Conservation (phyloP, 2,329 filamentous ascomycete genomes). For the Ramularia endophylla region DNA sequence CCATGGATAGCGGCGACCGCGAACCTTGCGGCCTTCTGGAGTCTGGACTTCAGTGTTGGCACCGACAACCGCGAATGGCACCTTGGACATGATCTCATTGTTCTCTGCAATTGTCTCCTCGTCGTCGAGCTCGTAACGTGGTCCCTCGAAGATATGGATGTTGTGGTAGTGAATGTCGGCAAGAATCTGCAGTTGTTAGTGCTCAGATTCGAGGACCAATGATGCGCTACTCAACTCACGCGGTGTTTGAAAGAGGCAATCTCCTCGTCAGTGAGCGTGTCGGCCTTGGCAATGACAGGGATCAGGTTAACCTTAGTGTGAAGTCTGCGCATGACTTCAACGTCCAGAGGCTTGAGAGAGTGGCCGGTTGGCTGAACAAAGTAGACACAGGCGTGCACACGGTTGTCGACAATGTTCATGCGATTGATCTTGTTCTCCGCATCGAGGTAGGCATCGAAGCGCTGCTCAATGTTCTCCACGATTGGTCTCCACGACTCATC, state of each 20-base stretch:
- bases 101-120: constrained; percentile 99
- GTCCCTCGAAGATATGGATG: constrained; percentile 98
- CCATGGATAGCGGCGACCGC: constrained; percentile 95
- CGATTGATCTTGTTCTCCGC: constrained; percentile 99
- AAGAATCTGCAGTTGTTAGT: constrained; percentile 63
- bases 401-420: constrained; percentile 99
- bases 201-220: constrained; percentile 1
- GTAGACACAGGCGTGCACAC: constrained; percentile 97
- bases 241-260: constrained; percentile 90
- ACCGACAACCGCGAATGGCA: constrained; percentile 96
- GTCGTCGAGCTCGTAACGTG: constrained; percentile 96
- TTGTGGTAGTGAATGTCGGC: constrained; percentile 94
- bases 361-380: constrained; percentile 99
- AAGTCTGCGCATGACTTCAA: constrained; percentile 98
- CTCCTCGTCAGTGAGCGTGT: constrained; percentile 96
- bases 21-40: constrained; percentile 88
- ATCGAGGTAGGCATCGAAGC: constrained; percentile 96
- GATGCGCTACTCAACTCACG: constrained; percentile 53
- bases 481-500: constrained; percentile 99
- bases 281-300: constrained; percentile 96
- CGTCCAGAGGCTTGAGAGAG: constrained; percentile 95
- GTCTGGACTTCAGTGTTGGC: constrained; percentile 91
- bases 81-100: constrained; percentile 99
- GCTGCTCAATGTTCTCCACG: constrained; percentile 99
- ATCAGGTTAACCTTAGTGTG: constrained; percentile 99